phyloP scores from a whole-genome alignment of 2,329 filamentous ascomycete species.

The Bipolaris bicolor region DNA sequence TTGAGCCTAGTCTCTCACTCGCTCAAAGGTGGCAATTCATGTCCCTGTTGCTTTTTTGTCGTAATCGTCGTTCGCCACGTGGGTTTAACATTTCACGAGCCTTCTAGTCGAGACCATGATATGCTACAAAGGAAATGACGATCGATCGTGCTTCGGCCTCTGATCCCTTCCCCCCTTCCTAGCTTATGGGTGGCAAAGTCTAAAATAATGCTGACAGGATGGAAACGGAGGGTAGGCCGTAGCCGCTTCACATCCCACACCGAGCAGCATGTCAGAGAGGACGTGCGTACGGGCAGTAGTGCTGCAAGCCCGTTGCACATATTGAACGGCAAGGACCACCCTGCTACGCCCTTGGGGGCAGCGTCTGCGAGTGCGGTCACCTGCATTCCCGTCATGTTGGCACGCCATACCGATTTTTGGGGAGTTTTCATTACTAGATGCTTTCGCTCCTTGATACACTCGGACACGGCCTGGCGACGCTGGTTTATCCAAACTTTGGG shows the following conservation, averaged over 20 bases:
- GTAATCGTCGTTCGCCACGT: too few species aligned
- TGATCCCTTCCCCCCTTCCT: too few species aligned
- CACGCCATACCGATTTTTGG: neutral
- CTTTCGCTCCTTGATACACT: neutral
- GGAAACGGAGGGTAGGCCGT: neutral
- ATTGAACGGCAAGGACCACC: neutral
- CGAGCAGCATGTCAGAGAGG: neutral
- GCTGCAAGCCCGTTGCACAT: constrained; percentile 1
- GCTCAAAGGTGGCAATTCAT: too few species aligned
- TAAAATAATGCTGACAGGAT: neutral
- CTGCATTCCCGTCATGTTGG: neutral
- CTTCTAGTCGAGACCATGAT: too few species aligned
- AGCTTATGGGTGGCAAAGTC: too few species aligned
- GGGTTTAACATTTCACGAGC: too few species aligned
- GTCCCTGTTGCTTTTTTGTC: too few species aligned
- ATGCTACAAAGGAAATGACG: neutral
- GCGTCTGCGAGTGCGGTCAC: neutral
- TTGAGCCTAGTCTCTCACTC: too few species aligned
- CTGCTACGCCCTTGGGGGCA: neutral
- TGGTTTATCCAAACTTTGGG: neutral
- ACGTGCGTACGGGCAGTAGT: neutral
- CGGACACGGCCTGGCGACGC: neutral
- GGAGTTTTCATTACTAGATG: neutral
- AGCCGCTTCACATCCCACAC: neutral
- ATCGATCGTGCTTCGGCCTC: neutral